Evolutionary conservation across 495 filamentous ascomycete genomes (phyloP), one percentile per base, ranked within the genome.

Genomic region (Neurospora sp.): DNA sequence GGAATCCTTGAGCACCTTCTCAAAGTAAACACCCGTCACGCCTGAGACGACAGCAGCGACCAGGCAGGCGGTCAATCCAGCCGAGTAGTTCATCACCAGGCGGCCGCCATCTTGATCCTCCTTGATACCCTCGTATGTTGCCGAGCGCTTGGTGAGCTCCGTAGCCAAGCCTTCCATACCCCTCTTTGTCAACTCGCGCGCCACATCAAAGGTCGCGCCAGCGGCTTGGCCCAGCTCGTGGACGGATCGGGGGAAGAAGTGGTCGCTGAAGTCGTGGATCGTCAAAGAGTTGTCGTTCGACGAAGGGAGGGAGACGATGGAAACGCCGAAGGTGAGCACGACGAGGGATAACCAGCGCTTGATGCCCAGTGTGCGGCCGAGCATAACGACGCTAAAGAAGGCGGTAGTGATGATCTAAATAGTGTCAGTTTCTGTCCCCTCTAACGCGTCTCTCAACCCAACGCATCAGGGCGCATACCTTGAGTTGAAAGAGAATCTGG

Each of bases 101-200:
- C 91, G 92, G 35, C 87, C 83, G 20, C 85, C 86, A 59, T 87
- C 85, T 46, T 91, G 86, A 77, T 97, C 95, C 74, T 96, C 91
- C 75, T 93, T 86, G 71, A 97, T 97, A 27, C 96, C 95, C 81
- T 97, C 91, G 77, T 98, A 97, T 1, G 94, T 96, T 6, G 94
- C 94, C n/a, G 94, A 97, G n/a, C 96, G 90, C 75, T 87, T 89
- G 27, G 86, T 83, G 59, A 94, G 76, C 48, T 88, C 88, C 42
- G 86, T 83, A 8, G 76, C 77, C 7, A 86, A 72, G 11, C 78
- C 77, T 7, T 80, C 82, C 18, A 86, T 74, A 11, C 85, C 82
- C 9, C 86, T 82, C 70, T 80, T 86, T 16, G 85, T 86, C 39
- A 88, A 73, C 74, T 88, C 84, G 54, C 76, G 77, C 0, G 86